A percentile compares a stretch with the other conserved stretches of the same genome.
Evolutionary conservation across 306 rosid species (phyloP).

Genomic region (Begonia fuchsioides): DNA sequence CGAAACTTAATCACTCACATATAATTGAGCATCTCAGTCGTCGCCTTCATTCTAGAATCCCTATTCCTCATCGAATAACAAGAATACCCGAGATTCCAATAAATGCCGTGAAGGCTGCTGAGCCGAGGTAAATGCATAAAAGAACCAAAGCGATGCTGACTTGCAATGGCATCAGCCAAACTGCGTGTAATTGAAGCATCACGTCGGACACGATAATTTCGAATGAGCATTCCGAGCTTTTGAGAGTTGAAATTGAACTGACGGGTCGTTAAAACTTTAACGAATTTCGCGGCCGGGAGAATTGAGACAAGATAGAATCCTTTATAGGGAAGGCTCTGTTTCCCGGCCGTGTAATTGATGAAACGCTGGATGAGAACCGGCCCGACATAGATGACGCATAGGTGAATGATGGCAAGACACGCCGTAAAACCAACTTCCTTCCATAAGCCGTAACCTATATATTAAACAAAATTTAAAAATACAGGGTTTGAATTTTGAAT

Average conservation of each 20-base stretch:
- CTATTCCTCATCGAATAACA: slow-evolving; percentile 60
- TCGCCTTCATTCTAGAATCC: slow-evolving; percentile 86
- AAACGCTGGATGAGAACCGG: slow-evolving; percentile 65
- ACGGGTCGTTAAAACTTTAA: slow-evolving; percentile 59
- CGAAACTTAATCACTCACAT: slow-evolving; percentile 96
- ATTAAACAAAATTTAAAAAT: too few relatives aligned
- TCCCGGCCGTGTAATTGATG: slow-evolving; percentile 70
- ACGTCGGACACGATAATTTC: slow-evolving; percentile 80
- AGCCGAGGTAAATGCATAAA: slow-evolving; percentile 50
- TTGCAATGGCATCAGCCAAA: slow-evolving; percentile 93
- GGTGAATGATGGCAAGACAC: slow-evolving; percentile 45
- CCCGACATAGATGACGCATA: slow-evolving; percentile 64
- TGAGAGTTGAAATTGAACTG: slow-evolving; percentile 85
- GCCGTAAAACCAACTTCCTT: slow-evolving; percentile 55
- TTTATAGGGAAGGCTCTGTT: slow-evolving; percentile 50
- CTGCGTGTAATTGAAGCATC: slow-evolving; percentile 74
- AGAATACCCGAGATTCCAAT: slow-evolving; percentile 35
- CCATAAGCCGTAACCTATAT: too few relatives aligned
- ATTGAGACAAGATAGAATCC: slow-evolving; percentile 66
- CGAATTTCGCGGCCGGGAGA: slow-evolving; percentile 51
- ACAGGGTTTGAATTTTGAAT: too few relatives aligned
- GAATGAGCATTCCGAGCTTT: slow-evolving; percentile 84
- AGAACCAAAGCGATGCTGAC: slow-evolving; percentile 40
- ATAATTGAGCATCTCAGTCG: slow-evolving; percentile 88
- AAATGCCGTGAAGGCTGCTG: slow-evolving; percentile 35